phyloP scores from a whole-genome alignment of 805 yeast species.

The Torulaspora indica region DNA sequence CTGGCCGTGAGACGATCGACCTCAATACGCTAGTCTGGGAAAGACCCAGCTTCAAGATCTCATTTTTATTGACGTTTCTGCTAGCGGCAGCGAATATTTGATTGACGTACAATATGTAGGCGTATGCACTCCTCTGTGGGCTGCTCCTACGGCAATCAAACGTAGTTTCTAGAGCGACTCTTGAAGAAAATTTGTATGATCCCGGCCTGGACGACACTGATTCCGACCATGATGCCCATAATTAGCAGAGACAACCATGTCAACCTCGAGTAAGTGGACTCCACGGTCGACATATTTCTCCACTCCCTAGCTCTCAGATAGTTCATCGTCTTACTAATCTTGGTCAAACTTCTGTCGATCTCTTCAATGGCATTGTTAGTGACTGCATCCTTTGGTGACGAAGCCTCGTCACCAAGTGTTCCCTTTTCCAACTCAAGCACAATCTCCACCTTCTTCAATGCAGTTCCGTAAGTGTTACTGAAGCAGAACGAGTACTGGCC shows the following conservation, averaged over 20 bases:
- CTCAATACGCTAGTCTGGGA: slow-evolving; percentile 20
- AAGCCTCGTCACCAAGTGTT: slow-evolving; percentile 36
- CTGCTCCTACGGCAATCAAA: slow-evolving; percentile 18
- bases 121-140: slow-evolving; percentile 6
- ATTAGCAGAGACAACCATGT: slow-evolving; percentile 71
- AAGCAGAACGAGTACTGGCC: slow-evolving; percentile 68
- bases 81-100: slow-evolving; percentile 28
- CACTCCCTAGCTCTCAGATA: slow-evolving; percentile 94
- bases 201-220: slow-evolving; percentile 73
- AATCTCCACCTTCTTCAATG: slow-evolving; percentile 59
- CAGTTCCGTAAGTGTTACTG: slow-evolving; percentile 59
- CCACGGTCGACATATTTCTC: slow-evolving; percentile 91
- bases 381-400: slow-evolving; percentile 47
- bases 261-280: slow-evolving; percentile 70
- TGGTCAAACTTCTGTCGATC: slow-evolving; percentile 56
- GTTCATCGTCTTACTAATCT: slow-evolving; percentile 58
- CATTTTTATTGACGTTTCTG: slow-evolving; percentile 24
- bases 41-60: slow-evolving; percentile 25
- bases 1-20: slow-evolving; percentile 24
- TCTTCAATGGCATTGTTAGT: slow-evolving; percentile 52
- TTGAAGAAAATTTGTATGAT: slow-evolving; percentile 78
- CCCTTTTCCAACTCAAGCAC: slow-evolving; percentile 49
- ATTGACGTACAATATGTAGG: slow-evolving; percentile 6
- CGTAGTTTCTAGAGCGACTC: slow-evolving; percentile 40
- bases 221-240: slow-evolving; percentile 66